These are phyloP conservation scores for Forsythia suspensa DNA, from an alignment of 257 asterid genomes.

Conservation along the genomic window DNA sequence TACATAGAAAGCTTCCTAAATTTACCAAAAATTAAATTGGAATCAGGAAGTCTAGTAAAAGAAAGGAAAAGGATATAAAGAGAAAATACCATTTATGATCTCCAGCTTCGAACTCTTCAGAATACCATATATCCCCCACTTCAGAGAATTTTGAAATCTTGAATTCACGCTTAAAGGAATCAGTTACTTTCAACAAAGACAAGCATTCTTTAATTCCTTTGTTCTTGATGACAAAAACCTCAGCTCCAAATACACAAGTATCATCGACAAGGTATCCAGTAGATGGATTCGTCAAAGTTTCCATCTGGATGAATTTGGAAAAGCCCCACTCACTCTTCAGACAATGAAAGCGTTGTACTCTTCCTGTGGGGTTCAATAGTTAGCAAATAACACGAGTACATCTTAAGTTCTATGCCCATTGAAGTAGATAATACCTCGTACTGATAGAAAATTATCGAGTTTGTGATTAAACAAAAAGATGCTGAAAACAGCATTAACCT, in stretches of 20 bases:
- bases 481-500: conserved; percentile 9
- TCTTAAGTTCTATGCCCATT: too few species aligned
- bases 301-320: conserved; percentile 19
- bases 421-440: conserved; percentile 2
- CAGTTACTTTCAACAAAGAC: not conserved
- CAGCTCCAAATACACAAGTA: conserved; percentile 30
- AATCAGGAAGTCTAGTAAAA: not conserved
- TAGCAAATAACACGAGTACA: too few species aligned
- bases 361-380: too few species aligned
- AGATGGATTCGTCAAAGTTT: conserved; percentile 9
- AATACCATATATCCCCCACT: not conserved
- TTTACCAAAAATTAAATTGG: not conserved
- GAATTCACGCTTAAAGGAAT: not conserved
- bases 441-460: not conserved
- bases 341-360: conserved; percentile 13
- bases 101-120: not conserved
- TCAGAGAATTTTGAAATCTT: conserved; percentile 11
- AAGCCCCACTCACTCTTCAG: conserved; percentile 26
- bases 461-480: conserved; percentile 24
- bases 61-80: not conserved
- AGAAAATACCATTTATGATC: not conserved
- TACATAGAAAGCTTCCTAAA: not conserved
- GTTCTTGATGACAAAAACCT: not conserved
- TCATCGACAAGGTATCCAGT: conserved; percentile 27
- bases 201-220: conserved; percentile 11